Evolutionary conservation across 371 early-diverging fungal genomes (phyloP), one percentile per base, ranked within the genome.

Genomic region (Zychaea mexicana): DNA sequence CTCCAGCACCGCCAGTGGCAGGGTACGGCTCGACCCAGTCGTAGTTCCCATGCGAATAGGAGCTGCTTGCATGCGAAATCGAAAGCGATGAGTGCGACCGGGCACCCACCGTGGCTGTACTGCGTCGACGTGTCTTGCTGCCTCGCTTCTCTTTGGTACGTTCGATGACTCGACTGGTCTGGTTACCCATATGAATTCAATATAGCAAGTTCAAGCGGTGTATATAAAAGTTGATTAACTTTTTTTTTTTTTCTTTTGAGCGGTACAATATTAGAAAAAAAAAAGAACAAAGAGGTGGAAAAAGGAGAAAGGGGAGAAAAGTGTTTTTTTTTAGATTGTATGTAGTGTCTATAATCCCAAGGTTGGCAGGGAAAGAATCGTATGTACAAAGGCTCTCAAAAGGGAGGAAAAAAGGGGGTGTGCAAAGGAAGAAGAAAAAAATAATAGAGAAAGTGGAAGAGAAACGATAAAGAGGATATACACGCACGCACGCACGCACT

Each of bases 161-260:
- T 59, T 79, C 74, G 45, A 79, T 71, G 8, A 76, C 72, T 62
- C 70, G 65, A 69, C 79, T 79, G 13, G 79, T 70, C 69, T 79
- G 79, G 57, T 74, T 79, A 22, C 79, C 79, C 79, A 79, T 78
- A 26, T 36, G 15, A 36, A 36, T 36, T 10, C 8, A 36, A 36
- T 36, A 15, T 24, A 19, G 27, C 31, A 31, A 28, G 31, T 32
- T 12, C 13, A 52, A 24, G 19, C 24, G 26, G 19, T 49, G 5
- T 17, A 19, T 49, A 13, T 17, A 19, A 24, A 24, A 1, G 15
- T 27, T 19, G 26, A 22, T 24, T 52, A 21, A 15, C 52, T 3
- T 6, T 52, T 9, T 52, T 7, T 49, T 24, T 19, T 52, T 6
- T 52, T 9, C 24, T 7, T 49, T 24, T 19, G 19, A 36, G 36